These are phyloP conservation scores for Paramecium pentaurelia DNA, from an alignment of 73 alveolate genomes.

Conservation along the genomic window DNA sequence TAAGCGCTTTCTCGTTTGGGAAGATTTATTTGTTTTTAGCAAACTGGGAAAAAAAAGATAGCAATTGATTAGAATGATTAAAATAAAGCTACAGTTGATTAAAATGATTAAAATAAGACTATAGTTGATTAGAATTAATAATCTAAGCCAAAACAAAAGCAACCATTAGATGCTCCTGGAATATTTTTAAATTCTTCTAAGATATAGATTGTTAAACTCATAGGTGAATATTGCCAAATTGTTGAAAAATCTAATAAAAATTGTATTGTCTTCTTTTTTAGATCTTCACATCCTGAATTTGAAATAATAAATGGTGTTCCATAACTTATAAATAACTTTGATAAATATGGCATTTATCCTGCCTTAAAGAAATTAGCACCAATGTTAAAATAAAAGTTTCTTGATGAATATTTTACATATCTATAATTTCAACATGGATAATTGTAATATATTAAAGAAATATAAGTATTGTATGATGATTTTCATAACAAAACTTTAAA, in stretches of 20 bases:
- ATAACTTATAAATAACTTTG: not conserved
- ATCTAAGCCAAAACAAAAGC: not conserved
- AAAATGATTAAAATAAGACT: not conserved
- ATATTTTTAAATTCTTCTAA: not conserved
- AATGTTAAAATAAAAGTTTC: not conserved
- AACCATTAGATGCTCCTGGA: not conserved
- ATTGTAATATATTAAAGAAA: not conserved
- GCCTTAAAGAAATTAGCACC: not conserved
- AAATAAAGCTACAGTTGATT: not conserved
- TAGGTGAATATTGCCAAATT: not conserved
- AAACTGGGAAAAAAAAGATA: not conserved
- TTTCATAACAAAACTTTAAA: not conserved
- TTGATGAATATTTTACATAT: not conserved
- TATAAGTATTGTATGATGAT: not conserved
- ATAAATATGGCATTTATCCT: not conserved
- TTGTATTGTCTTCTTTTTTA: not conserved
- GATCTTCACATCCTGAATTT: not conserved
- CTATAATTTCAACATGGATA: not conserved
- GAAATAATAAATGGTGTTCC: not conserved
- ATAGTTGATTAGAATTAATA: not conserved
- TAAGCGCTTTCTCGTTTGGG: not conserved
- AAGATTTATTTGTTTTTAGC: not conserved
- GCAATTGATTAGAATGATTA: not conserved
- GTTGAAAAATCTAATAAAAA: not conserved
- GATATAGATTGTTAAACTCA: not conserved